Percentiles rank a stretch among this genome's conserved stretches.
These are phyloP conservation scores for Halophytophthora polymorphica DNA, from an alignment of 352 stramenopile species.

Conservation along the genomic window DNA sequence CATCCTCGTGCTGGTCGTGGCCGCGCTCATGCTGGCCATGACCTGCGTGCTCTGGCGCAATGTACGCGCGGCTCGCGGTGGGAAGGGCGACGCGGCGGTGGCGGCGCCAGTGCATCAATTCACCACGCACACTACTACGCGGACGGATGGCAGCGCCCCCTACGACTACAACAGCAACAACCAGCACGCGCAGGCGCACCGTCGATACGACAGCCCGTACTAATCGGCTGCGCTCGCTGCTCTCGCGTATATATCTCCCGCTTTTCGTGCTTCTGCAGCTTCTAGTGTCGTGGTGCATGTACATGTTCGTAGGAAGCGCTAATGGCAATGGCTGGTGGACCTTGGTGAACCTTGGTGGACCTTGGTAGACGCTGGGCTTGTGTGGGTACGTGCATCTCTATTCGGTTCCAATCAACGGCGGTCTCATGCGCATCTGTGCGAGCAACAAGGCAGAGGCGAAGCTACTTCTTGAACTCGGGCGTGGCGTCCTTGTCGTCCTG, in stretches of 20 bases:
- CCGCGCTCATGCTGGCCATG: conserved; percentile 49
- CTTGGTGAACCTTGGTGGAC: too few species aligned
- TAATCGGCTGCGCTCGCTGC: conserved; percentile 5
- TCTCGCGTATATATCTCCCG: too few species aligned
- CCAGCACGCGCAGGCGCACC: conserved; percentile 20
- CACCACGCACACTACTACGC: conserved; percentile 14
- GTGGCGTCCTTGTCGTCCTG: conserved; percentile 16
- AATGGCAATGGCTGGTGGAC: too few species aligned
- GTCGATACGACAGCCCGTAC: conserved; percentile 39
- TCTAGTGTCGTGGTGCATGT: too few species aligned
- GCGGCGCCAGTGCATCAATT: conserved; percentile 30
- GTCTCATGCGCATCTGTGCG: conserved; percentile 2
- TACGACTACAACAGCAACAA: conserved; percentile 25
- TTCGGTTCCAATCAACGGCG: conserved; percentile 25
- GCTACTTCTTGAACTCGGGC: conserved; percentile 33
- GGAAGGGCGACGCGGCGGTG: conserved; percentile 12
- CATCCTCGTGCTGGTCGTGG: conserved; percentile 54
- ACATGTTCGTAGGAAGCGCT: too few species aligned
- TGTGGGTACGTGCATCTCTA: conserved; percentile 16
- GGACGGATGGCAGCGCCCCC: conserved; percentile 20
- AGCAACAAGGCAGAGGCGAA: too few species aligned
- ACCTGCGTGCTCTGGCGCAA: conserved; percentile 53
- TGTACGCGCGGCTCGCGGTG: conserved; percentile 16
- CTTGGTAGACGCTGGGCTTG: conserved; percentile 18
- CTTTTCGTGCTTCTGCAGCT: too few species aligned